Percentiles rank a stretch among this genome's conserved stretches.
phyloP scores from a whole-genome alignment of 2,329 filamentous ascomycete species.

The Diaporthe sp. region DNA sequence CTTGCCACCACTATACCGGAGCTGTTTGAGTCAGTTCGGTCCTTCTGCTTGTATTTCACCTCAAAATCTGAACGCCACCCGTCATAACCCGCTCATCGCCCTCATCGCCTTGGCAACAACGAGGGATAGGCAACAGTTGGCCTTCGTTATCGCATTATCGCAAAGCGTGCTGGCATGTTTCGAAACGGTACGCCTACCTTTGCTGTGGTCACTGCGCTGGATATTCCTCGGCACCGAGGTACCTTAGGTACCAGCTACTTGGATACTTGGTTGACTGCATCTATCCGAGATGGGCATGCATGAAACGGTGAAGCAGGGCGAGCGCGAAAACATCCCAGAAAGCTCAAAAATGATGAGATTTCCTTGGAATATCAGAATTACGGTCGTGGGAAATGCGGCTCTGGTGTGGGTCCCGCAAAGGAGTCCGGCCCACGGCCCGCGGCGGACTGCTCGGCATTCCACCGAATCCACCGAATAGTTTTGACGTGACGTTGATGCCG shows the following conservation, averaged over 20 bases:
- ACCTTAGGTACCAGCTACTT: slow-evolving; percentile 1
- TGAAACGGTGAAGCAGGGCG: slow-evolving; percentile 24
- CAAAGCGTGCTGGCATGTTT: neutral
- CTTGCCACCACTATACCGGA: slow-evolving; percentile 32
- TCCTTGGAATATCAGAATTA: slow-evolving; percentile 36
- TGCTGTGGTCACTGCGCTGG: neutral
- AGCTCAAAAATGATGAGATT: slow-evolving; percentile 31
- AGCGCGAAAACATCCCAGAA: slow-evolving; percentile 32
- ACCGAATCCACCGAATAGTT: slow-evolving; percentile 33
- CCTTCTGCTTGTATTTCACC: neutral
- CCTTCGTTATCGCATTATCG: slow-evolving; percentile 1
- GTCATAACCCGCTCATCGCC: slow-evolving; percentile 22
- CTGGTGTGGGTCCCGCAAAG: slow-evolving; percentile 37
- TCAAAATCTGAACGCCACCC: slow-evolving; percentile 33
- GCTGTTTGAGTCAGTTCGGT: slow-evolving; percentile 34
- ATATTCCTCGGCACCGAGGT: slow-evolving; percentile 9
- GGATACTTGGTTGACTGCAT: neutral
- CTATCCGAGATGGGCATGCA: slow-evolving; percentile 14
- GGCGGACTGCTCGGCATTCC: slow-evolving; percentile 38
- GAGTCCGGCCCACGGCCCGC: slow-evolving; percentile 34
- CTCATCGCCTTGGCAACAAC: neutral
- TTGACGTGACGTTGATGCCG: slow-evolving; percentile 40
- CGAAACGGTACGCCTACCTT: neutral
- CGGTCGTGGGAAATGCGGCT: slow-evolving; percentile 40
- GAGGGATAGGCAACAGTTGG: neutral